phyloP scores from a whole-genome alignment of 805 yeast species.

The Ogataea kodamae region DNA sequence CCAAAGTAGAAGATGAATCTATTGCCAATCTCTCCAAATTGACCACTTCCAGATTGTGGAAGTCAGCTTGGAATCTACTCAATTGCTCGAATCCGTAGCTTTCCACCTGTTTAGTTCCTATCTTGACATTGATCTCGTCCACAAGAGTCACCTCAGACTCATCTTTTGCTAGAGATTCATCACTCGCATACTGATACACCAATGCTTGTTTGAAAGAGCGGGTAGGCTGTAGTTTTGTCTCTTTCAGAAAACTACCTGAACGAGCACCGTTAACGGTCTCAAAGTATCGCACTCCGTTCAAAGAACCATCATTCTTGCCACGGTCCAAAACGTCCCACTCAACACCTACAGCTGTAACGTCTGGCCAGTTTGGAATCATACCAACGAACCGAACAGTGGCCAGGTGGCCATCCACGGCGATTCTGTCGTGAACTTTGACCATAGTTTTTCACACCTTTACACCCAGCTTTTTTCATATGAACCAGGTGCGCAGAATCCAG shows the following conservation, averaged over 20 bases:
- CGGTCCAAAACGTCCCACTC: constrained; percentile 77
- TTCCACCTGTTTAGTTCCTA: constrained; percentile 59
- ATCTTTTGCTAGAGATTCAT: constrained; percentile 11
- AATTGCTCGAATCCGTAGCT: constrained; percentile 63
- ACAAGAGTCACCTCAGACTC: constrained; percentile 11
- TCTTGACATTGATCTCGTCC: constrained; percentile 31
- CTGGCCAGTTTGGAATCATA: constrained; percentile 58
- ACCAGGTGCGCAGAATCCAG: constrained; percentile 37
- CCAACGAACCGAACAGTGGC: constrained; percentile 70
- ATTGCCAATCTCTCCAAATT: constrained; percentile 48
- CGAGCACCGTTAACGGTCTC: constrained; percentile 28
- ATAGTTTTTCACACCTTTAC: constrained; percentile 7
- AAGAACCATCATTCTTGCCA: constrained; percentile 71
- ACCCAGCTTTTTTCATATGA: constrained; percentile 13
- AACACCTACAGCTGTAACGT: constrained; percentile 58
- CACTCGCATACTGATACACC: constrained; percentile 42
- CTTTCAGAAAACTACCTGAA: constrained; percentile 64
- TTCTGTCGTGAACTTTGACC: constrained; percentile 4
- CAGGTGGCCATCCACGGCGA: constrained; percentile 40
- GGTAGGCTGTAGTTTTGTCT: constrained; percentile 22
- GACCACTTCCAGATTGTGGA: constrained; percentile 41
- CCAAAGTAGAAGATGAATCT: constrained; percentile 11
- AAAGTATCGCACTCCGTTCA: constrained; percentile 58
- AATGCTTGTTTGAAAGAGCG: constrained; percentile 47
- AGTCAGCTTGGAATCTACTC: constrained; percentile 44